Evolutionary conservation across 1,284 basidiomycete genomes (phyloP), one percentile per base, ranked within the genome.

Genomic region (Lignosus rhinocerotis): DNA sequence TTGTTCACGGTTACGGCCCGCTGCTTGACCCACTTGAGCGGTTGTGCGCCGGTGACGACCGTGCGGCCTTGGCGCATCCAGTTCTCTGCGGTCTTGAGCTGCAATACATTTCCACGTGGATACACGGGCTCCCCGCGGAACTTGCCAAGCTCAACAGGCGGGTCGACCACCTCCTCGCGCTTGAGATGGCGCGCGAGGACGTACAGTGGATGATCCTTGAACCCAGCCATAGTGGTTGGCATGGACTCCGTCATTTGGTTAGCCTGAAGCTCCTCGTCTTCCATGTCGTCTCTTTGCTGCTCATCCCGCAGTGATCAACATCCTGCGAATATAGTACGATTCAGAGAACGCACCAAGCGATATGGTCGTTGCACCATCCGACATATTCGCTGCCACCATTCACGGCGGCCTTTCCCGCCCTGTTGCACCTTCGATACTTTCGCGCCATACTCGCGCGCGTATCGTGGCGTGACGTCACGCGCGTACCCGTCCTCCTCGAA

Each of bases 181-280:
- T 88, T 93, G 19, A 99, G 82, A 72, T 98, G 95, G 6, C 94
- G 88, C 65, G 87, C 84, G 41, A 99, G 84, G 11, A 91, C 92
- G 72, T 95, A 99, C 87, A 98, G 74, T 1, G 96, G 94, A 74
- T 99, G 96, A 68, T 95, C 91, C 73, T 99, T 98, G 84, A 98
- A 99, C 0, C 93, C 96, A 25, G 80, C 80, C 63, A 98, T 83
- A 32, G 92, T 91, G 11, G 88, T 90, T 0, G 96, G 96, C 93
- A 99, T 97, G n/a, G 90, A 93, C 73, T 98, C 96, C 31, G 84
- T 85, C 65, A 92, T 76, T 69, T 93, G 89, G 58, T 86, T 85
- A 1, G 80, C 81, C 61, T 92, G 83, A 32, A 99, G 76, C 73
- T 98, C 95, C n/a, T 92, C 91, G 66, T 98, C 95, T 75, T 99